These are phyloP conservation scores for Hypoxylon rickii DNA, from an alignment of 495 filamentous ascomycete genomes.

Conservation along the genomic window DNA sequence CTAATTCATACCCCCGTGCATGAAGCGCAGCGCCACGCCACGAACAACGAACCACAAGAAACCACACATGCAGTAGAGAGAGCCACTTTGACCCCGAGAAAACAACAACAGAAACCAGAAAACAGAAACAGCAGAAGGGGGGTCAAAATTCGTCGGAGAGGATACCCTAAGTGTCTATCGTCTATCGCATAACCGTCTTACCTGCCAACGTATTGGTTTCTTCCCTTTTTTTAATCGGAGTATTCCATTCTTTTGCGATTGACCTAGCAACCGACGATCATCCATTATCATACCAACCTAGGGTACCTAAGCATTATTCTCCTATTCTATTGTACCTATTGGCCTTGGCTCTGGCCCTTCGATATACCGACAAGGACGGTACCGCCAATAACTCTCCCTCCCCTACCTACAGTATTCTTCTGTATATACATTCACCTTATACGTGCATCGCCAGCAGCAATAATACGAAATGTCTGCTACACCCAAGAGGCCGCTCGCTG, in stretches of 20 bases:
- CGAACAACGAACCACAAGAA: not conserved
- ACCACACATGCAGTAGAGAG: slow-evolving; percentile 7
- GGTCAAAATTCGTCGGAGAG: not conserved
- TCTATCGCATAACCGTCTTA: slow-evolving; percentile 2
- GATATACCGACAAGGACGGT: too few species aligned
- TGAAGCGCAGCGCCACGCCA: slow-evolving; percentile 27
- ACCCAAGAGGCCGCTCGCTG: slow-evolving; percentile 50
- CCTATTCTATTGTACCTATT: slow-evolving; percentile 2
- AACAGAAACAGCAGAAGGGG: not conserved
- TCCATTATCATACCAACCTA: too few species aligned
- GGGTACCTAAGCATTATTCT: too few species aligned
- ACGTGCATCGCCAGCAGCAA: not conserved
- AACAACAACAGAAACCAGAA: slow-evolving; percentile 1
- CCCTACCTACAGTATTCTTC: slow-evolving; percentile 13
- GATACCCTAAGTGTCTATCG: slow-evolving; percentile 2
- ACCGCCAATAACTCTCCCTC: slow-evolving; percentile 1
- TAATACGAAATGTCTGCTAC: slow-evolving; percentile 42
- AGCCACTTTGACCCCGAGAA: slow-evolving; percentile 7
- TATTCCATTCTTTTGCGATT: slow-evolving; percentile 21
- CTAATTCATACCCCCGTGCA: not conserved
- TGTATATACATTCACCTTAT: slow-evolving; percentile 25
- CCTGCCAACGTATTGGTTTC: slow-evolving; percentile 13
- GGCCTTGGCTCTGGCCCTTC: not conserved
- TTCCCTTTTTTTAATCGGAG: slow-evolving; percentile 3
- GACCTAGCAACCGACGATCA: slow-evolving; percentile 24